Base-by-base conservation (phyloP, 2,329 filamentous ascomycete genomes). In the Diaporthe sp. region DNA sequence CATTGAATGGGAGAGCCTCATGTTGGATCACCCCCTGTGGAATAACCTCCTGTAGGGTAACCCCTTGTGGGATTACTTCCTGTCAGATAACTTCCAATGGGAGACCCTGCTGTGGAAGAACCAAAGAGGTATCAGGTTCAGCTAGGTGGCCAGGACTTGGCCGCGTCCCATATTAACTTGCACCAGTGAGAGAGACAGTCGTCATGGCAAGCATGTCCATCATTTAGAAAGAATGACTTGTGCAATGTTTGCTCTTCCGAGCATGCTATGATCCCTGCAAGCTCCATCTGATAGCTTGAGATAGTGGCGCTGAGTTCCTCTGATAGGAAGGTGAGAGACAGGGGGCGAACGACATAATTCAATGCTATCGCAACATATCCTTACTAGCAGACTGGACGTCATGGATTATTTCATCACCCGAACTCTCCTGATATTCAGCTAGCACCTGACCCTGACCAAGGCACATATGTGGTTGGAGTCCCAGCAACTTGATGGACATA, bases 251-350 rank as follows among this genome's bases (percentile, higher is more conserved):
- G 9, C n/a, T 3, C 28, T 37, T 3, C 7, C 10, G 10, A 60
- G 28, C 28, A 31, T n/a, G 12, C 19, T n/a, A 19, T n/a, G 34
- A n/a, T 5, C 61, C 58, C 39, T 61, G 58, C 44, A 34, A 51
- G 25, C 22, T 13, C 15, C 4, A 25, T 53, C 4, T 31, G n/a
- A 34, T 70, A 42, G 65, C 15, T 55, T 22, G 7, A 55, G 49
- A 55, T 42, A 53, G 65, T 37, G 65, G 65, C 34, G 49, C n/a
- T 28, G 4, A 9, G 22, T 2, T 25, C 22, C 65, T 37, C 53
- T 3, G n/a, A 70, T 28, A 70, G 46, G 65, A 55, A 70, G 65
- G 65, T 55, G 34, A 9, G 55, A 42, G 15, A 39, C 22, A 53
- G 22, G 65, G 65, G 65, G n/a, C 49, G 22, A 53, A 53, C 34